These are phyloP conservation scores for Ramaria sp. DNA, from an alignment of 768 basidiomycete species.

Conservation along the genomic window DNA sequence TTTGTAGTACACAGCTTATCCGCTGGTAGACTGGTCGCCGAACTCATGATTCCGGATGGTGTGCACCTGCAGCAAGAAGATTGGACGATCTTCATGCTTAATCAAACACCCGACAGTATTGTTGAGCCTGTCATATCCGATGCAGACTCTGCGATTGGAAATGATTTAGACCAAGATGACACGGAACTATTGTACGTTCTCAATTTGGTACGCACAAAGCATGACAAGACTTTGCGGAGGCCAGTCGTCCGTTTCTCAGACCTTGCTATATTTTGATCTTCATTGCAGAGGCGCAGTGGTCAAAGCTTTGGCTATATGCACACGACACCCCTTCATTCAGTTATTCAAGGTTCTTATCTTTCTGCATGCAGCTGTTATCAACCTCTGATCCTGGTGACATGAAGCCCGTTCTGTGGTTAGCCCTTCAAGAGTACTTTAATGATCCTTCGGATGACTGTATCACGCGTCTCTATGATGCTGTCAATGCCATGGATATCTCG, in stretches of 20 bases:
- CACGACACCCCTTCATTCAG: constrained; percentile 87
- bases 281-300: constrained; percentile 75
- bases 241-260: constrained; percentile 23
- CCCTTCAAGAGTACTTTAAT: constrained; percentile 89
- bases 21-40: constrained; percentile 70
- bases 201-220: constrained; percentile 85
- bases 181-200: constrained; percentile 72
- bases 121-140: constrained; percentile 70
- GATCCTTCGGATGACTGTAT: constrained; percentile 87
- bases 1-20: constrained; percentile 1
- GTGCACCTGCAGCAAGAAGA: constrained; percentile 92
- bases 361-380: background rate
- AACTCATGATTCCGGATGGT: constrained; percentile 97
- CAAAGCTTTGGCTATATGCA: constrained; percentile 90
- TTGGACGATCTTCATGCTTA: constrained; percentile 98
- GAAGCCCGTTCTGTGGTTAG: constrained; percentile 86
- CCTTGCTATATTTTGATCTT: background rate
- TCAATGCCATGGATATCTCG: constrained; percentile 86
- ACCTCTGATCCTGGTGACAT: constrained; percentile 8
- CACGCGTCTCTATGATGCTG: constrained; percentile 80
- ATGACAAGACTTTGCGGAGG: constrained; percentile 76
- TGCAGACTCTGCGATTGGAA: constrained; percentile 37
- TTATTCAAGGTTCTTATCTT: constrained; percentile 70
- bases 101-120: constrained; percentile 83
- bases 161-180: constrained; percentile 19